These are phyloP conservation scores for Cicer arietinum DNA, from an alignment of 306 rosid genomes.

Conservation along the genomic window DNA sequence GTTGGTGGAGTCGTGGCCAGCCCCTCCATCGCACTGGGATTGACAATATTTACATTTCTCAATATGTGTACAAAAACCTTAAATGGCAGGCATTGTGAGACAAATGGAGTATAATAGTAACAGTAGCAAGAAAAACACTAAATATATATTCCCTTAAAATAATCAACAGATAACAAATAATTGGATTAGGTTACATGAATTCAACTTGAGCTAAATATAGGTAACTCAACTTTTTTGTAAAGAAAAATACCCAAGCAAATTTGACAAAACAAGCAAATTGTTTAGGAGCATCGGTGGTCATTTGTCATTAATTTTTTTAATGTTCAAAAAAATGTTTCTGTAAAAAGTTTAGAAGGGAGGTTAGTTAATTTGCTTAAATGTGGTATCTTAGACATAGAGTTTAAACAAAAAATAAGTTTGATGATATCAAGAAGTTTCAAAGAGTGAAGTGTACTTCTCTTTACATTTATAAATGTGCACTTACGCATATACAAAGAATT, in stretches of 20 bases:
- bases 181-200: not conserved
- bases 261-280: not conserved
- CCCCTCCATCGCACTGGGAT: no score
- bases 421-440: conserved; percentile 1
- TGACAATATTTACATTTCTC: no score
- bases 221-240: not conserved
- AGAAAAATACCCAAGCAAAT: no score
- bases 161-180: not conserved
- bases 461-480: conserved; percentile 20
- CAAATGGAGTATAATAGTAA: not conserved
- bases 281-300: not conserved
- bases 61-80: no score
- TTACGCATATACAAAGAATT: conserved; percentile 4
- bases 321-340: not conserved
- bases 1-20: no score
- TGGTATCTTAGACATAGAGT: not conserved
- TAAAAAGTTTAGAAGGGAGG: not conserved
- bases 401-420: not conserved
- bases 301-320: not conserved
- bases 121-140: not conserved
- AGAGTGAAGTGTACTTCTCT: not conserved
- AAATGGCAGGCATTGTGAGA: no score
- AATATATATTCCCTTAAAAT: not conserved
- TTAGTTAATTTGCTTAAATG: not conserved
- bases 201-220: not conserved